Conservation (phyloP, 352 stramenopile species). For the Phytophthora chlamydospora region DNA sequence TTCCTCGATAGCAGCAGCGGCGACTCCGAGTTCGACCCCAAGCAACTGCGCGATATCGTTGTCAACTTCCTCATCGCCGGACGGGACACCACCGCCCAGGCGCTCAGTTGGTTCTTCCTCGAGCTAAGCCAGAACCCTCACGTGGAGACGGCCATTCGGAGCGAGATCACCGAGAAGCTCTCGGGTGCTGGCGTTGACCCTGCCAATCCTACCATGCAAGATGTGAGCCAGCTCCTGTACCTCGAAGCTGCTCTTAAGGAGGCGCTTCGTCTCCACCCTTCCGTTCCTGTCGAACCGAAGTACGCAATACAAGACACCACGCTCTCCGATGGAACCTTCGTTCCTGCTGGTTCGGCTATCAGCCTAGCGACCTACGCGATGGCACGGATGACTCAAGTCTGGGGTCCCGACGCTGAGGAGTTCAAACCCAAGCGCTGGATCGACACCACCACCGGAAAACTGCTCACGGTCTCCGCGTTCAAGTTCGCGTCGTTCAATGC, state of each 20-base stretch:
- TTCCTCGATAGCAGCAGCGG: slow-evolving; percentile 33
- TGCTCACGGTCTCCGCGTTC: slow-evolving; percentile 46
- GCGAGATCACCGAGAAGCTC: slow-evolving; percentile 41
- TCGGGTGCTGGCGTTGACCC: slow-evolving; percentile 6
- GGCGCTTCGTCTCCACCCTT: slow-evolving; percentile 61
- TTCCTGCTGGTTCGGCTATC: slow-evolving; percentile 38
- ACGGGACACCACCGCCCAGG: slow-evolving; percentile 74
- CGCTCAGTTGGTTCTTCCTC: slow-evolving; percentile 75
- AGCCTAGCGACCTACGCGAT: slow-evolving; percentile 52
- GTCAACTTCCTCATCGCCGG: slow-evolving; percentile 84
- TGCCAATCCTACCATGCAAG: slow-evolving; percentile 27
- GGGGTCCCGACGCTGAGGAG: slow-evolving; percentile 51
- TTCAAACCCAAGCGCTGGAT: slow-evolving; percentile 71
- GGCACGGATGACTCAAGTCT: slow-evolving; percentile 51
- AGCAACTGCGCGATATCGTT: slow-evolving; percentile 67
- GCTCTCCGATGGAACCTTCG: slow-evolving; percentile 63
- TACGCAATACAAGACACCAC: slow-evolving; percentile 45
- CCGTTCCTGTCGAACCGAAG: slow-evolving; percentile 52
- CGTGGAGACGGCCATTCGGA: slow-evolving; percentile 45
- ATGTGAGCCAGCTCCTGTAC: slow-evolving; percentile 45
- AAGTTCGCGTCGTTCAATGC: slow-evolving; percentile 75
- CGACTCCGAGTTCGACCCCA: slow-evolving; percentile 28
- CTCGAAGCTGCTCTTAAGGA: slow-evolving; percentile 60
- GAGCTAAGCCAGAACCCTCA: slow-evolving; percentile 53
- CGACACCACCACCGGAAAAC: slow-evolving; percentile 33